Base-by-base conservation (phyloP, 768 basidiomycete species). In the Mrakia blollopis region DNA sequence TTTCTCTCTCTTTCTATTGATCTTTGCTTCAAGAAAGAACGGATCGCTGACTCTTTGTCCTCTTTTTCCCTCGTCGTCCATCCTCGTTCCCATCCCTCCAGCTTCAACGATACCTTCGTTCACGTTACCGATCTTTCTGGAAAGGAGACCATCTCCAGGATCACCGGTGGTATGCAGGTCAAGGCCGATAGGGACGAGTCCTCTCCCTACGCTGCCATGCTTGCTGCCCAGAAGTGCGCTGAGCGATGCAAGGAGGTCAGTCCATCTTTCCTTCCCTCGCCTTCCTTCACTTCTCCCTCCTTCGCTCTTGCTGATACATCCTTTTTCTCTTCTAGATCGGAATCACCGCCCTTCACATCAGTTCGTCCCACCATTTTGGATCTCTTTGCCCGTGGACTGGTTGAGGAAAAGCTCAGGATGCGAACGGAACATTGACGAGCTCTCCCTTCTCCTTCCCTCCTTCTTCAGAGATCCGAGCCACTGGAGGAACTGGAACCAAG, bases 151-250 rank as follows among this genome's bases (percentile, higher is more conserved):
- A 94, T 99, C 87, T 92, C 93, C 81, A 93, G 97, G 83, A 94
- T 98, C 79, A 98, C 97, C 80, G 95, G 95, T 85, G 97, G 97
- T 78, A 98, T 98, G 97, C 98, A 98, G 88, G 97, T 99, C 86
- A 99, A 98, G 88, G 97, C 96, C 18, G 97, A 99, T 86, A 92
- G 97, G 86, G 97, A 99, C 87, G 97, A 99, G 87, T 98, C 94
- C 60, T 98, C 95, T 32, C 93, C 92, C 25, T 93, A 97, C 75
- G 93, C 94, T 72, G 94, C 95, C 84, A 96, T 97, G 95, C 87
- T 98, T 84, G 96, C 96, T 74, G 94, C 96, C 61, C 96, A 98
- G 87, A 96, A 98, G 81, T 94, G 94, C 80, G 96, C 96, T 77
- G 84, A 87, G 72, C 93, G 95, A 81, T 99, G 97, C 91, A 92